A percentile compares a stretch with the other conserved stretches of the same genome.
Evolutionary conservation across 306 rosid species (phyloP).

Genomic region (Trichosanthes truncata): DNA sequence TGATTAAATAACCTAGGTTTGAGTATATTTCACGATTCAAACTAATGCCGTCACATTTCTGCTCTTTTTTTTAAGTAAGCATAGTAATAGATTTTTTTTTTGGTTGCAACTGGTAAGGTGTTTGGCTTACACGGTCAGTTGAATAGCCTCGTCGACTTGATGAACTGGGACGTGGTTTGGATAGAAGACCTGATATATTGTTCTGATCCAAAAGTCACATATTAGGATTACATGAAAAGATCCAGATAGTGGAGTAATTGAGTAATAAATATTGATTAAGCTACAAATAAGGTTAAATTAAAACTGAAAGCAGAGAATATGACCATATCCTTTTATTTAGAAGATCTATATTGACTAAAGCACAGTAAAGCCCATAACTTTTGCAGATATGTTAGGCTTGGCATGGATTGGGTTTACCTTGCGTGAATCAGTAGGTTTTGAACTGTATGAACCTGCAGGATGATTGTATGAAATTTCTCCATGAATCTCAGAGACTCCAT

Average conservation of each 20-base stretch:
- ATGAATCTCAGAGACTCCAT: slow-evolving; percentile 24
- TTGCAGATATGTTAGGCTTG: neutral
- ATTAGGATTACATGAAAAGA: neutral
- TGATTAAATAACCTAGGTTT: neutral
- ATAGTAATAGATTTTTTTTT: neutral
- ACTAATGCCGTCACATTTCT: neutral
- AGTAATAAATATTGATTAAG: neutral
- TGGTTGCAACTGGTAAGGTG: neutral
- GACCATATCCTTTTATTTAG: neutral
- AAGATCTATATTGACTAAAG: neutral
- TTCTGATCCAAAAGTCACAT: neutral
- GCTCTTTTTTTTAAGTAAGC: neutral
- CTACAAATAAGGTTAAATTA: neutral
- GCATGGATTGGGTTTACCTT: slow-evolving; percentile 22
- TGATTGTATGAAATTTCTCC: slow-evolving; percentile 22
- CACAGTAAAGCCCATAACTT: neutral
- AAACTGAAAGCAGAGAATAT: neutral
- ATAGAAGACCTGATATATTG: slow-evolving; percentile 23
- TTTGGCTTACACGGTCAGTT: slow-evolving; percentile 58
- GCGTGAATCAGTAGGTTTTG: slow-evolving; percentile 31
- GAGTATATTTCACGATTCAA: neutral
- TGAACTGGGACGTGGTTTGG: slow-evolving; percentile 23
- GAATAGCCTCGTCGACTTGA: slow-evolving; percentile 23
- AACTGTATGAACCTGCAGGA: slow-evolving; percentile 26
- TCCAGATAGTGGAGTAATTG: neutral